These are phyloP conservation scores for Clonostachys rhizophaga DNA, from an alignment of 2,329 filamentous ascomycete genomes.

Conservation along the genomic window DNA sequence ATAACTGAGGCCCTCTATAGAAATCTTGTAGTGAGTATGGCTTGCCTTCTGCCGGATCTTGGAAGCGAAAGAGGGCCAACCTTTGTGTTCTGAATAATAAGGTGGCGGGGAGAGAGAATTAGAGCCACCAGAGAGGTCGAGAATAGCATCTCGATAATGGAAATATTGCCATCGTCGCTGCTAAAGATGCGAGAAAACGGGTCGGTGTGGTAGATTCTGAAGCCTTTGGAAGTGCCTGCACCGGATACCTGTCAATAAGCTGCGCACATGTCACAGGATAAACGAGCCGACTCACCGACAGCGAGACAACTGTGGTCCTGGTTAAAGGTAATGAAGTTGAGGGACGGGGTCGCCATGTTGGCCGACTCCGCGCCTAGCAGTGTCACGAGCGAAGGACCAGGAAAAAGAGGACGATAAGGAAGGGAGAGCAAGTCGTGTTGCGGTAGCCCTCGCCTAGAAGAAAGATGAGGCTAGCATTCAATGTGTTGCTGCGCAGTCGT, in stretches of 20 bases:
- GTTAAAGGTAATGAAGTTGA: constrained; percentile 99
- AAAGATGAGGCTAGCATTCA: too few species aligned
- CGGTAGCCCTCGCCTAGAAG: neutral
- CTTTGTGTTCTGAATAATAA: constrained; percentile 98
- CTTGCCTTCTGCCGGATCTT: neutral
- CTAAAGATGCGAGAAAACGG: constrained; percentile 94
- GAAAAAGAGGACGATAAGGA: constrained; percentile 1
- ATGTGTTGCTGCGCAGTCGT: neutral
- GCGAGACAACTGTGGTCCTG: constrained; percentile 97
- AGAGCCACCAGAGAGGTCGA: constrained; percentile 94
- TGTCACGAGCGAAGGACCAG: neutral
- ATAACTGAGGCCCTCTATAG: constrained; percentile 69
- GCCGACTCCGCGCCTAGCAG: neutral
- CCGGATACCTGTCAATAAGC: neutral
- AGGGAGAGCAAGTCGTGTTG: neutral
- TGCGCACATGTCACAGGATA: neutral
- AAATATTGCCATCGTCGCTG: constrained; percentile 90
- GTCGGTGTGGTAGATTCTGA: constrained; percentile 94
- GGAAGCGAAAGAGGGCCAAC: constrained; percentile 38
- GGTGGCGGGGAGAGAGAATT: constrained; percentile 82
- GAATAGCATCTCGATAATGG: constrained; percentile 97
- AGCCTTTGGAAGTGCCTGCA: constrained; percentile 83
- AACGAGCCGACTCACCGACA: constrained; percentile 60
- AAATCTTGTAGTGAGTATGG: neutral
- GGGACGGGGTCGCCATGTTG: constrained; percentile 63